Evolutionary conservation across 202 grass and related monocot species (phyloP), one percentile per base, ranked within the genome.

Genomic region (Panicum virgatum): DNA sequence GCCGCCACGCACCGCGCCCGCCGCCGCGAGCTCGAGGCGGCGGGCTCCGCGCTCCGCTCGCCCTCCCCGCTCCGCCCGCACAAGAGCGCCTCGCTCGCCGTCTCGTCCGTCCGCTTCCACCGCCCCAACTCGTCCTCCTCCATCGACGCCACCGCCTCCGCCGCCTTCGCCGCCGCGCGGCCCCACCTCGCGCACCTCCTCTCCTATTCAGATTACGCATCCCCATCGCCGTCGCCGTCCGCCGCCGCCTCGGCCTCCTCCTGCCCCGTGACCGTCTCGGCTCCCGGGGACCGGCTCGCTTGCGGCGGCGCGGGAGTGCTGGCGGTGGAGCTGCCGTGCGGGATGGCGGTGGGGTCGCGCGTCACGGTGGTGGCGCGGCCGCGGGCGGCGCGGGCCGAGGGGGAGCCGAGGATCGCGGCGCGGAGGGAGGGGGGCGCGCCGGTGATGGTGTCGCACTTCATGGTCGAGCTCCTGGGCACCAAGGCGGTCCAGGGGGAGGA

Each of bases 401-500:
- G 79, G 14, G 47, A 50, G 4, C 82, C 93, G 3, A 92, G 29
- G 82, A 86, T 79, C 43, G 61, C 66, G n/a, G 29, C 20, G 51
- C 30, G 85, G 70, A 83, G 26, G 43, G 80, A 73, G 9, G 83
- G 80, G 3, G 85, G 71, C 7, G 77, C 61, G 15, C 39, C 61
- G 5, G 32, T 69, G 27, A 79, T 82, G 85, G 77, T 82, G 48
- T 97, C 81, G 48, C 86, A 89, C 80, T 97, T 97, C 94, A 92
- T 94, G 92, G 78, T 94, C 75, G 94, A 97, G 88, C 94, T 97
- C 25, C 60, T 92, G 23, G 94, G 94, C 14, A 91, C 91, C 83
- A 90, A 82, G 85, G 81, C 82, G 39, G 94, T 92, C 45, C 89
- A 91, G 45, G 94, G 94, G 7, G 94, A 97, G 86, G 90, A 97